Conservation (phyloP, 257 asterid genomes). For the Solanum chilense region DNA sequence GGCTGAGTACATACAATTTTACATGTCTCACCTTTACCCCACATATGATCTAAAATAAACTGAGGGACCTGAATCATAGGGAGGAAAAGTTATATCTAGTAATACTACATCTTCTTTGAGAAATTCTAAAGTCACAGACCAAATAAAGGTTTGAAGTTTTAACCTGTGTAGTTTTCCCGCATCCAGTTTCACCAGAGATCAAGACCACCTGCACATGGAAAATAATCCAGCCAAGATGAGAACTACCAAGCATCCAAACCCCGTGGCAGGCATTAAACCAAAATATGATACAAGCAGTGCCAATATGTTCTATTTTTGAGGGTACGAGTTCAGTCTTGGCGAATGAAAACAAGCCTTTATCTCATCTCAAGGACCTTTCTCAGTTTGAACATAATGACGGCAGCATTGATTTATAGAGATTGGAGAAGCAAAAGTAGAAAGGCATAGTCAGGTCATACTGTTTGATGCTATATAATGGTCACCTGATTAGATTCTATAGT, state of each 20-base stretch:
- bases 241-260: neutral
- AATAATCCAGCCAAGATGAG: neutral
- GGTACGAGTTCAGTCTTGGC: neutral
- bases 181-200: conserved; percentile 95
- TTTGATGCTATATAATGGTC: neutral
- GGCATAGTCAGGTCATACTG: neutral
- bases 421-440: neutral
- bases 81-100: neutral
- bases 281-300: neutral
- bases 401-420: neutral
- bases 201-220: conserved; percentile 66
- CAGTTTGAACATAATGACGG: neutral
- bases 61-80: conserved; percentile 69
- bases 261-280: neutral
- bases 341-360: neutral
- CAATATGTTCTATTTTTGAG: neutral
- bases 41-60: conserved; percentile 72
- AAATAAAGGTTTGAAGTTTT: neutral
- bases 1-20: conserved; percentile 94
- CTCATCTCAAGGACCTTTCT: neutral
- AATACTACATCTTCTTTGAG: neutral
- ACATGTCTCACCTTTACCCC: conserved; percentile 79
- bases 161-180: conserved; percentile 97
- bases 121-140: neutral
- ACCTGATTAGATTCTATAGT: conserved; percentile 76